phyloP scores from a whole-genome alignment of 768 basidiomycete genomes.

The Collybia sordida region DNA sequence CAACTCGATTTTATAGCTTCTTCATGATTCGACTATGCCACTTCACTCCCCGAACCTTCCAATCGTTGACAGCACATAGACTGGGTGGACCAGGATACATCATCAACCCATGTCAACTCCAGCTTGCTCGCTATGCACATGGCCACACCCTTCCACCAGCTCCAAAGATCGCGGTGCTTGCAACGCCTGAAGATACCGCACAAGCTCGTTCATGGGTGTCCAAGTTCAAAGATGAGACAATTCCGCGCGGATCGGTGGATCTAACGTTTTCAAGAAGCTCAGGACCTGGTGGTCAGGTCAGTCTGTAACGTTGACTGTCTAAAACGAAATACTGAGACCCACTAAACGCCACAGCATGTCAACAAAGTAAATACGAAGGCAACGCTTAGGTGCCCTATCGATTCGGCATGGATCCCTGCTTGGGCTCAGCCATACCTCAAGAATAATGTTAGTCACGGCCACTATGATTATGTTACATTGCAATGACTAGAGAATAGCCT shows the following conservation, averaged over 20 bases:
- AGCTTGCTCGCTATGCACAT: constrained; percentile 8
- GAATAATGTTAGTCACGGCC: constrained; percentile 40
- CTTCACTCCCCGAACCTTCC: no score
- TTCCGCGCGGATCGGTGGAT: constrained; percentile 56
- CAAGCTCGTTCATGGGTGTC: constrained; percentile 57
- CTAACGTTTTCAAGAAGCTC: constrained; percentile 76
- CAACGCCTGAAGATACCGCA: constrained; percentile 38
- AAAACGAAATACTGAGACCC: background rate
- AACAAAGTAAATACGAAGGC: constrained; percentile 90
- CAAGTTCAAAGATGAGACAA: constrained; percentile 40
- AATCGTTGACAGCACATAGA: no score
- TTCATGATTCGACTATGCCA: no score
- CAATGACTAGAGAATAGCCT: constrained; percentile 36
- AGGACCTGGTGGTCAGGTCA: constrained; percentile 82
- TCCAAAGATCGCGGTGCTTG: constrained; percentile 35
- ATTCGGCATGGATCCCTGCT: constrained; percentile 63
- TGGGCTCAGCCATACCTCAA: constrained; percentile 58
- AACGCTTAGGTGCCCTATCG: constrained; percentile 57
- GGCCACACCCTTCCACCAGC: constrained; percentile 34
- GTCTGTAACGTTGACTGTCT: constrained; percentile 6
- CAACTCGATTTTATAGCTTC: no score
- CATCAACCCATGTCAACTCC: background rate
- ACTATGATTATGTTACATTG: no score
- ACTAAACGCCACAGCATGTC: constrained; percentile 66
- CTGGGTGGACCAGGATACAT: background rate